Conservation (phyloP, 139 green algal genomes). For the Chlorella sp. region DNA sequence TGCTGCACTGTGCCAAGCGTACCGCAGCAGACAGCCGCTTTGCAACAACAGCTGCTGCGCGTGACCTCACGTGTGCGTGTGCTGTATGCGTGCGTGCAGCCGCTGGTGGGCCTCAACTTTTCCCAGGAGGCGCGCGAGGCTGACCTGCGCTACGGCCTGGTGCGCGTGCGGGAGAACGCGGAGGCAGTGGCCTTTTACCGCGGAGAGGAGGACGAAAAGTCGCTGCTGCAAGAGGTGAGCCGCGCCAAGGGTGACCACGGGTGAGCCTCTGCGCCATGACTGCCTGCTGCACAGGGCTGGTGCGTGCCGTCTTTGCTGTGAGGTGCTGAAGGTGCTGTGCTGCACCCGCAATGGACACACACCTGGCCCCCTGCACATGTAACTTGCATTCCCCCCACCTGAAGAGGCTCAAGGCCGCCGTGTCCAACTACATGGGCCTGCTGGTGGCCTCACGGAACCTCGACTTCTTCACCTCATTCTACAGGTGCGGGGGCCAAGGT, state of each 20-base stretch:
- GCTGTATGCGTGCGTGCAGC: conserved; percentile 38
- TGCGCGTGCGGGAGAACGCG: conserved; percentile 87
- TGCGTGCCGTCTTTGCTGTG: too few species aligned
- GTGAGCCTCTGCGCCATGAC: too few species aligned
- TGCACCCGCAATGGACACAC: too few species aligned
- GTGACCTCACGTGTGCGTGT: too few species aligned
- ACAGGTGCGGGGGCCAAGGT: conserved; percentile 65
- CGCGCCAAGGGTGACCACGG: not conserved
- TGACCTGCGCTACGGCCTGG: conserved; percentile 19
- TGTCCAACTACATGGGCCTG: conserved; percentile 84
- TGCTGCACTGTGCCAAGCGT: too few species aligned
- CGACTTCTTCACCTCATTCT: conserved; percentile 96
- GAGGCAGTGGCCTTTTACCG: conserved; percentile 94
- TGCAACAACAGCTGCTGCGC: too few species aligned
- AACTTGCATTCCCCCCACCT: not conserved
- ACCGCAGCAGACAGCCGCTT: too few species aligned
- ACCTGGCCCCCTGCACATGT: too few species aligned
- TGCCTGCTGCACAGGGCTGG: too few species aligned
- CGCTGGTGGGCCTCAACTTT: conserved; percentile 95
- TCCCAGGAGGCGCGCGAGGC: conserved; percentile 91
- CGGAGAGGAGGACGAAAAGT: conserved; percentile 52
- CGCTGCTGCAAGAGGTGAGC: conserved; percentile 18
- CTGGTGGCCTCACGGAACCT: conserved; percentile 83
- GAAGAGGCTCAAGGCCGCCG: conserved; percentile 51
- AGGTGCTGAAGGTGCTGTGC: too few species aligned